Evolutionary conservation across 2,329 filamentous ascomycete species (phyloP).

Genomic region (Arthroderma sp.): DNA sequence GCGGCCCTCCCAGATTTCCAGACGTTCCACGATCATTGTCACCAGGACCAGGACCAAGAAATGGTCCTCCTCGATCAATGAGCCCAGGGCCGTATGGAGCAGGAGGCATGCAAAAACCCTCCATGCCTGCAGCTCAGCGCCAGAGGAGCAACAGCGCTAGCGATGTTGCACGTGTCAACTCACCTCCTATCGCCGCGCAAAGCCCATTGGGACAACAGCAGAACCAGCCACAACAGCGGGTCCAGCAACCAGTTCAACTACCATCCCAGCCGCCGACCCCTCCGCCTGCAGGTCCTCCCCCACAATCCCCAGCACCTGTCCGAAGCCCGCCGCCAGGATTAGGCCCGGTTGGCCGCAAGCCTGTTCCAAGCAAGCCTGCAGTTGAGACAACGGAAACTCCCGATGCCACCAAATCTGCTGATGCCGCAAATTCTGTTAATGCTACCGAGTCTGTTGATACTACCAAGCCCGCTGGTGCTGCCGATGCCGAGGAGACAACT

Average conservation of each 20-base stretch:
- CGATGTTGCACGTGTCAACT: constrained; percentile 10
- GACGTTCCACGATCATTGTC: constrained; percentile 32
- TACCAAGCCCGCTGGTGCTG: too few species aligned
- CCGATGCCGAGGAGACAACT: too few species aligned
- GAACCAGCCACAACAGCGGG: neutral
- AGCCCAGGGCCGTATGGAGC: constrained; percentile 34
- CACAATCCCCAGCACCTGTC: constrained; percentile 34
- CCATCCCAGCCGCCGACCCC: neutral
- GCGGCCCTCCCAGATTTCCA: constrained; percentile 22
- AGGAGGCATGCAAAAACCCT: constrained; percentile 28
- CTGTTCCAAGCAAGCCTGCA: constrained; percentile 42
- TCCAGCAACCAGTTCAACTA: neutral
- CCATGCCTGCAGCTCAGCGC: constrained; percentile 25
- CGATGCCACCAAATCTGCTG: neutral
- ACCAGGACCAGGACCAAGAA: constrained; percentile 31
- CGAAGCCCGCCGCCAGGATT: constrained; percentile 23
- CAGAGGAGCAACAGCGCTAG: constrained; percentile 33
- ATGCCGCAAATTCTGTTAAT: too few species aligned
- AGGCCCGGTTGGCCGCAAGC: constrained; percentile 40
- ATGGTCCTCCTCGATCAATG: constrained; percentile 30
- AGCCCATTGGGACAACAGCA: constrained; percentile 27
- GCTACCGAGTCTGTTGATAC: too few species aligned
- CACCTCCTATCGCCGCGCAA: constrained; percentile 8
- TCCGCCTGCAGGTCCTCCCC: constrained; percentile 14
- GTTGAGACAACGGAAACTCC: constrained; percentile 7